These are phyloP conservation scores for Hanseniaspora sp. DNA, from an alignment of 1,139 yeast species.

Conservation along the genomic window DNA sequence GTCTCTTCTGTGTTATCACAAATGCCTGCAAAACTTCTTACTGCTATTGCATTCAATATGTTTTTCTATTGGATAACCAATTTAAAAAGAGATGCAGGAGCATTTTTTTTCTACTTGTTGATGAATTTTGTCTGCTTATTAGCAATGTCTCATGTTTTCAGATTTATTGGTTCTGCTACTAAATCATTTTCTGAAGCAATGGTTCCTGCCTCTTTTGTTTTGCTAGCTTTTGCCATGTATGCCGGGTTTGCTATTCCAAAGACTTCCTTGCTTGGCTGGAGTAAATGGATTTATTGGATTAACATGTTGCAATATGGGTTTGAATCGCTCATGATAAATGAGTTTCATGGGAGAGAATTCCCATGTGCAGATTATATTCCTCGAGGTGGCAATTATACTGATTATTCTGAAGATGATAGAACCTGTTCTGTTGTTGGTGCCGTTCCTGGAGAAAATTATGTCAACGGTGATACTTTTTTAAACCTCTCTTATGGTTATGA, in stretches of 20 bases:
- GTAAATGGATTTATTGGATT: constrained; percentile 65
- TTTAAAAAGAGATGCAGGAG: constrained; percentile 54
- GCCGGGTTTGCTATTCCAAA: constrained; percentile 71
- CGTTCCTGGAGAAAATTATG: constrained; percentile 41
- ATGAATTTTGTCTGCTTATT: constrained; percentile 45
- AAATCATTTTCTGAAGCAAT: constrained; percentile 56
- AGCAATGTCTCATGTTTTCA: constrained; percentile 60
- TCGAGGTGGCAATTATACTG: constrained; percentile 37
- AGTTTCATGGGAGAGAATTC: constrained; percentile 35
- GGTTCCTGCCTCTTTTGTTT: constrained; percentile 57
- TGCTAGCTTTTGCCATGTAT: constrained; percentile 51
- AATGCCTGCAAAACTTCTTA: constrained; percentile 49
- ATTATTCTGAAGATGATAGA: constrained; percentile 32
- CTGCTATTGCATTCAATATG: constrained; percentile 49
- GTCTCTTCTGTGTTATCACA: constrained; percentile 58
- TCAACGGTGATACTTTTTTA: constrained; percentile 52
- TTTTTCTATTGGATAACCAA: constrained; percentile 57
- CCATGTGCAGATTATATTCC: constrained; percentile 45
- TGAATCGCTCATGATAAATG: constrained; percentile 54
- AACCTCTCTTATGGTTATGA: constrained; percentile 38
- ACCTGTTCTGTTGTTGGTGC: constrained; percentile 61
- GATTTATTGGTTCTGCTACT: constrained; percentile 57
- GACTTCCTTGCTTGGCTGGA: constrained; percentile 62
- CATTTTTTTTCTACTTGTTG: constrained; percentile 56
- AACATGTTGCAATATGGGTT: constrained; percentile 62